Base-by-base conservation (phyloP, 1,284 basidiomycete species). In the Pseudozyma flocculosa region DNA sequence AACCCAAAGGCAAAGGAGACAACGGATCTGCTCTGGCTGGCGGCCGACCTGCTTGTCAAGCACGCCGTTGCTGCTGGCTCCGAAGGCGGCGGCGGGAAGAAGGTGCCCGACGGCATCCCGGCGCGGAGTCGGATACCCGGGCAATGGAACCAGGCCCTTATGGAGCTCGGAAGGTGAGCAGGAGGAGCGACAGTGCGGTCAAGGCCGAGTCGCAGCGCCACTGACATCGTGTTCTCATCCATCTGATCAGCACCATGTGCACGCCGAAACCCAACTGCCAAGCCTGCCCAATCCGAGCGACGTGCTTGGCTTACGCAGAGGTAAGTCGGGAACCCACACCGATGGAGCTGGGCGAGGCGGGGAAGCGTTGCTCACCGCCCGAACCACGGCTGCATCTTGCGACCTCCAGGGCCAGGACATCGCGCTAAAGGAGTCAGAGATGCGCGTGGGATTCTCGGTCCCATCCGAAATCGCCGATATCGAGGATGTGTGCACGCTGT, bases 81-180 rank as follows among this genome's bases (percentile, higher is more conserved):
- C 29, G 23, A 39, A 55, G 36, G 30, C n/a, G n/a, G 50, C 8
- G 36, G 40, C 17, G 36, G 29, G 5, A 49, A 22, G 14, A 45
- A 32, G 32, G 7, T 7, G 13, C 29, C 7, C 29, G 29, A 29
- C 13, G 32, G 32, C 15, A 38, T 26, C 9, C 41, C 39, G 14
- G 37, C 23, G 9, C 43, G 24, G 14, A 70, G 68, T 18, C 47
- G 42, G 3, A 50, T 55, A 10, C 69, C 72, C 1, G 72, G 74
- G 1, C 50, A 61, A 23, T 77, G 75, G 75, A 75, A 75, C 46
- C 75, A 77, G 48, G 75, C 67, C 0, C 48, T 77, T 18, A 77
- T 77, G 75, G 75, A 77, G 54, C 53, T 77, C 2, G 75, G 75
- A 11, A 69, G 60, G 30, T 68, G 54, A 13, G 45, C 60, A 13